Evolutionary conservation across 768 basidiomycete species (phyloP).

Genomic region (Boletus barrowsii): DNA sequence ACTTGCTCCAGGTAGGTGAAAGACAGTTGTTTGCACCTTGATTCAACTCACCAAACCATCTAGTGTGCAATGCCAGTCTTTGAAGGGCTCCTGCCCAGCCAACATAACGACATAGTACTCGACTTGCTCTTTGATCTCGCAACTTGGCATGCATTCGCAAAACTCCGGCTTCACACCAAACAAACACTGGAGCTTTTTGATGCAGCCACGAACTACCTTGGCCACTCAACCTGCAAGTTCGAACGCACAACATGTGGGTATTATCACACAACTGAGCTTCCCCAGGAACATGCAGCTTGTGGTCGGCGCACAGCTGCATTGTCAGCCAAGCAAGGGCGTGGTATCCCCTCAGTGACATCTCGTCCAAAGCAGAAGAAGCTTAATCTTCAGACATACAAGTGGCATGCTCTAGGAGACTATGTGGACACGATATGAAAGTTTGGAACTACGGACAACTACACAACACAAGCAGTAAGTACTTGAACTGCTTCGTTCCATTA

Average conservation of each 20-base stretch:
- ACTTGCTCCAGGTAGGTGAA: conserved; percentile 23
- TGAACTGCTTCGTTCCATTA: no score
- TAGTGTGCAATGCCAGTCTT: no score
- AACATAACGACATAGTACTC: conserved; percentile 10
- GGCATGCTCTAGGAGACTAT: no score
- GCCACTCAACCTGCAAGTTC: conserved; percentile 21
- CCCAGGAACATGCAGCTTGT: conserved; percentile 5
- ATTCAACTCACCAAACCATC: not conserved
- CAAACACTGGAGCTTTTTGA: conserved; percentile 8
- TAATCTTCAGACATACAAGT: no score
- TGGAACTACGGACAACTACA: no score
- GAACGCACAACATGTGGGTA: conserved; percentile 10
- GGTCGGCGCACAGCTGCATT: not conserved
- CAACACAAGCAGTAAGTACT: no score
- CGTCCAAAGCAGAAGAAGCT: no score
- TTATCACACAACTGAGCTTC: conserved; percentile 22
- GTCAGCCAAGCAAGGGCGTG: not conserved
- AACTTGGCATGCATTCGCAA: conserved; percentile 6
- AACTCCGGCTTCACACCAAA: conserved; percentile 16
- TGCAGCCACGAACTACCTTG: conserved; percentile 7
- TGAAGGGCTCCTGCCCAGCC: no score
- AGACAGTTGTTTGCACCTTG: not conserved
- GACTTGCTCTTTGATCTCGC: conserved; percentile 9
- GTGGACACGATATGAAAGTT: no score
- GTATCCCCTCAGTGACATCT: no score